Conservation (phyloP, 2,329 filamentous ascomycete species). For the Xylariaceae sp. region DNA sequence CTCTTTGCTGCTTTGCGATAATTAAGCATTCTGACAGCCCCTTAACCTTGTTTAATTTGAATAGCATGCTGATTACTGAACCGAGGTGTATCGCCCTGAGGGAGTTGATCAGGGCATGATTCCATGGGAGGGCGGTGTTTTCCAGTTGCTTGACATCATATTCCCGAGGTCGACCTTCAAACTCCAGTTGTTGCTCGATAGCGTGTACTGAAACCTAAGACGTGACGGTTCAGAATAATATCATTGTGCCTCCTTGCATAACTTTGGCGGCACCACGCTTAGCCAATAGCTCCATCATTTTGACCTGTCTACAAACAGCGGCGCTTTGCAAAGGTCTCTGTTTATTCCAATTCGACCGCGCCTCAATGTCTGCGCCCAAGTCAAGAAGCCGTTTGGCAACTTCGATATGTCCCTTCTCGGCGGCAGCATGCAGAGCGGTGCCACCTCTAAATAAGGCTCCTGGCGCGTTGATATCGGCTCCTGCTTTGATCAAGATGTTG, state of each 20-base stretch:
- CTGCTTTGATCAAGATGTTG: slow-evolving; percentile 27
- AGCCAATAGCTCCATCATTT: slow-evolving; percentile 39
- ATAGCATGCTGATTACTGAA: too few relatives aligned
- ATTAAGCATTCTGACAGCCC: too few relatives aligned
- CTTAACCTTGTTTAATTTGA: too few relatives aligned
- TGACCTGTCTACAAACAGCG: slow-evolving; percentile 36
- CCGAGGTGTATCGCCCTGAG: too few relatives aligned
- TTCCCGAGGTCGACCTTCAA: neutral
- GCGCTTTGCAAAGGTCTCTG: slow-evolving; percentile 36
- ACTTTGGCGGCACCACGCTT: slow-evolving; percentile 33
- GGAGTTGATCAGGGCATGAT: too few relatives aligned
- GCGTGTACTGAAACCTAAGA: neutral
- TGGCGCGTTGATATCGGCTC: slow-evolving; percentile 33
- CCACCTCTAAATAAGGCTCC: slow-evolving; percentile 34
- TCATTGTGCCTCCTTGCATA: slow-evolving; percentile 19
- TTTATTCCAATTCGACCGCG: slow-evolving; percentile 25
- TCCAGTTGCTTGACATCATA: neutral
- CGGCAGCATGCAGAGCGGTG: slow-evolving; percentile 40
- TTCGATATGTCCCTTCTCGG: slow-evolving; percentile 27
- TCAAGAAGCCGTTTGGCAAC: slow-evolving; percentile 33
- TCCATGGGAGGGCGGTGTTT: neutral
- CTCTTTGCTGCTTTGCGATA: too few relatives aligned
- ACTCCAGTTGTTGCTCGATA: neutral
- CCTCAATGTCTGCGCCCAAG: slow-evolving; percentile 37
- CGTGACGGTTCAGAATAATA: slow-evolving; percentile 18